Conservation (phyloP, 148 eudicot species). For the Amaranthus cruentus region DNA sequence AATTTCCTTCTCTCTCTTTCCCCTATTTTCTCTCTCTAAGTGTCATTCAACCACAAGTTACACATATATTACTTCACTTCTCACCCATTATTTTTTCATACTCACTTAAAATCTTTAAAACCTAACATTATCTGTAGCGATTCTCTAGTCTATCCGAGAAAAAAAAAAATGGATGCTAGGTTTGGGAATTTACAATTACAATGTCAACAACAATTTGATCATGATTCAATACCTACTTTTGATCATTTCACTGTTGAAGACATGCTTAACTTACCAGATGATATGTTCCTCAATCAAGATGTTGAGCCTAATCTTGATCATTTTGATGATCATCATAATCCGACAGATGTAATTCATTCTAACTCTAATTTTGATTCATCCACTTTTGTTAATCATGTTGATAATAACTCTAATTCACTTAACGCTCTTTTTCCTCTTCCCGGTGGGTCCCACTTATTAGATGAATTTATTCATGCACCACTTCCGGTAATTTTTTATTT, state of each 20-base stretch:
- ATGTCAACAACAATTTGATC: neutral
- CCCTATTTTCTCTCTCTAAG: neutral
- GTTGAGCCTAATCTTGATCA: neutral
- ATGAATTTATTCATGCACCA: slow-evolving; percentile 40
- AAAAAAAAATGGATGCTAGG: slow-evolving; percentile 11
- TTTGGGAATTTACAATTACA: slow-evolving; percentile 1
- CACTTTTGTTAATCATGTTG: slow-evolving; percentile 34
- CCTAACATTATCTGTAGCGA: too few relatives aligned
- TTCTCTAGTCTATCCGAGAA: neutral
- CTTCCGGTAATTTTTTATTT: slow-evolving; percentile 44
- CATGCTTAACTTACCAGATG: slow-evolving; percentile 74
- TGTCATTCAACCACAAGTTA: neutral
- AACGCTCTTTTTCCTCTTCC: slow-evolving; percentile 7
- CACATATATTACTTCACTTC: neutral
- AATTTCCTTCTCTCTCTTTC: slow-evolving; percentile 17
- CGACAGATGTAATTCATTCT: neutral
- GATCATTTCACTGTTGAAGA: slow-evolving; percentile 73
- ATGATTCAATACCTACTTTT: slow-evolving; percentile 25
- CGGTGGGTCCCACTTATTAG: slow-evolving; percentile 35
- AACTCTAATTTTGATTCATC: slow-evolving; percentile 34
- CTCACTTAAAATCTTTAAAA: neutral
- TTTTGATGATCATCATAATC: neutral
- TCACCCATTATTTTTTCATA: neutral
- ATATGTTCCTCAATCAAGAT: neutral
- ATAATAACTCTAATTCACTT: slow-evolving; percentile 19